Conservation (phyloP, 257 asterid species). For the Thymus quinquecostatus region DNA sequence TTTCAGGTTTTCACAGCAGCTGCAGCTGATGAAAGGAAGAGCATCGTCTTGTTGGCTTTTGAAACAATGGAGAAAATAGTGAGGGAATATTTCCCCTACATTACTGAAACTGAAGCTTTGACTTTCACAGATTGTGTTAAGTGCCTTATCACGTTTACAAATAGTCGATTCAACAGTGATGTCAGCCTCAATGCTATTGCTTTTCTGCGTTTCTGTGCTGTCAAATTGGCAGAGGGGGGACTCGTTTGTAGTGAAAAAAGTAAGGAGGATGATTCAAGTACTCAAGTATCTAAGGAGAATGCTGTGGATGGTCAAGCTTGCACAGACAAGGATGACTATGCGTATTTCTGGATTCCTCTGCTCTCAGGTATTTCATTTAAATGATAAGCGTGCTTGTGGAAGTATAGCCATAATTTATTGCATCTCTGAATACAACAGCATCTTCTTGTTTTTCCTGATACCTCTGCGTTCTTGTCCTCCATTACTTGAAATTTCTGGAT, state of each 20-base stretch:
- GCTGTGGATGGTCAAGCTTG: slow-evolving; percentile 56
- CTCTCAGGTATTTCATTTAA: slow-evolving; percentile 68
- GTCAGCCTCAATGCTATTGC: slow-evolving; percentile 99
- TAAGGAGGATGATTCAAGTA: slow-evolving; percentile 49
- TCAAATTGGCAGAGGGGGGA: slow-evolving; percentile 97
- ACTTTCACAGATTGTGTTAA: slow-evolving; percentile 93
- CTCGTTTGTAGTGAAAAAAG: slow-evolving; percentile 69
- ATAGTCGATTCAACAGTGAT: slow-evolving; percentile 91
- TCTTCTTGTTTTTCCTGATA: neutral
- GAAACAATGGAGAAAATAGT: slow-evolving; percentile 98
- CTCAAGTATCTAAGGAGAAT: slow-evolving; percentile 41
- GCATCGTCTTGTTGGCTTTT: slow-evolving; percentile 90
- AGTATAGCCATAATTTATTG: slow-evolving; percentile 18
- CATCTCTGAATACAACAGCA: neutral
- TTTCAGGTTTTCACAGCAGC: slow-evolving; percentile 93
- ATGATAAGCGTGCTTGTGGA: slow-evolving; percentile 29
- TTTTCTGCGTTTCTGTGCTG: slow-evolving; percentile 98
- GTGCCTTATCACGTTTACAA: slow-evolving; percentile 96
- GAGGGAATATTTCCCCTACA: slow-evolving; percentile 91
- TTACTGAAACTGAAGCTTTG: slow-evolving; percentile 89
- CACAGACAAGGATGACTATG: slow-evolving; percentile 64
- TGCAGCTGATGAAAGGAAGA: slow-evolving; percentile 98
- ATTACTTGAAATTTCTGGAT: slow-evolving; percentile 13
- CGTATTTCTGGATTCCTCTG: slow-evolving; percentile 87
- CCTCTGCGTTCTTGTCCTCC: slow-evolving; percentile 6